These are phyloP conservation scores for Picea engelmannii DNA, from an alignment of 83 land plant genomes.

Conservation along the genomic window DNA sequence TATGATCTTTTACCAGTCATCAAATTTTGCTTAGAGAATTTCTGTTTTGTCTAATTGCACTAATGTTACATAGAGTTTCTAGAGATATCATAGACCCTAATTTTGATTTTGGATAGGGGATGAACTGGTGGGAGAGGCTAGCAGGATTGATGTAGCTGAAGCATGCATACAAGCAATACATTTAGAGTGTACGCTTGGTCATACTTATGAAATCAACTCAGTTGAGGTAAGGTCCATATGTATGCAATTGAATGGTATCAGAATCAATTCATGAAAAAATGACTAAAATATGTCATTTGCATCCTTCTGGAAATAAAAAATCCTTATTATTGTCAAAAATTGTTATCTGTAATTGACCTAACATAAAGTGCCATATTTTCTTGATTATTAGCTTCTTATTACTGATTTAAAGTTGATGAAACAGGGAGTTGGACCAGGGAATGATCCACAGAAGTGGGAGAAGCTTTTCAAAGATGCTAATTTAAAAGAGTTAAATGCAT, in stretches of 20 bases:
- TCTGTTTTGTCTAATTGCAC: background rate
- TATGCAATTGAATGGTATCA: background rate
- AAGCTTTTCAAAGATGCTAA: slow-evolving; percentile 57
- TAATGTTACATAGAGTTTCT: background rate
- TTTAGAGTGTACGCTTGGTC: slow-evolving; percentile 73
- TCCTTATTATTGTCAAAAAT: background rate
- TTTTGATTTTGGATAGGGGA: slow-evolving; percentile 58
- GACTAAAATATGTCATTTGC: background rate
- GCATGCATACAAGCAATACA: slow-evolving; percentile 94
- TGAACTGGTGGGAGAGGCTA: slow-evolving; percentile 90
- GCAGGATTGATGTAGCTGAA: slow-evolving; percentile 97
- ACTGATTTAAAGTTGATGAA: slow-evolving; percentile 6
- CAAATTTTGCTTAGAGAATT: background rate
- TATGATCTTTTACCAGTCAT: background rate
- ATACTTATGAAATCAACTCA: slow-evolving; percentile 89
- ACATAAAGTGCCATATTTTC: background rate
- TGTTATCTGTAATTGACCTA: background rate
- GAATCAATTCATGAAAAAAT: background rate
- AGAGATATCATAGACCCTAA: background rate
- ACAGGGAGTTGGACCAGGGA: slow-evolving; percentile 91
- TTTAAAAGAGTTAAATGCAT: slow-evolving; percentile 7
- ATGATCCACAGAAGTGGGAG: slow-evolving; percentile 65
- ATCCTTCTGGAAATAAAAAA: background rate
- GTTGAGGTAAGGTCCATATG: slow-evolving; percentile 59
- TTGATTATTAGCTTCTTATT: slow-evolving; percentile 3